A percentile compares a stretch with the other conserved stretches of the same genome.
phyloP scores from a whole-genome alignment of 371 early-diverging fungal genomes.

The Chytridiales sp. region DNA sequence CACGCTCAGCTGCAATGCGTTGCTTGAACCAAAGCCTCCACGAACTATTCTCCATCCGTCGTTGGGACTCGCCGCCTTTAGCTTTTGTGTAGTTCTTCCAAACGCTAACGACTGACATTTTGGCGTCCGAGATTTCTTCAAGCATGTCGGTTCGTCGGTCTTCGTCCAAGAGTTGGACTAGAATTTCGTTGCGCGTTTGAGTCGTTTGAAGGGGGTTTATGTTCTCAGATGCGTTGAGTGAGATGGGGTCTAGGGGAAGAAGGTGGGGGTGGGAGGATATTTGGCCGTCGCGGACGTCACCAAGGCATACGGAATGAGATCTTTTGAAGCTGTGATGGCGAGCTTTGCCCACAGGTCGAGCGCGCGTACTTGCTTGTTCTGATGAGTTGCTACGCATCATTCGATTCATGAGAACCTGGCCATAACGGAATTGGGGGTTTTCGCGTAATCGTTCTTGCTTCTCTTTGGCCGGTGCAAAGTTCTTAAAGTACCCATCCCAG shows the following conservation, averaged over 20 bases:
- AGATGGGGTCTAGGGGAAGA: neutral
- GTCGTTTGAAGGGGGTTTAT: conserved; percentile 10
- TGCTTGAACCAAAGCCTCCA: conserved; percentile 52
- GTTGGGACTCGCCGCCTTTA: conserved; percentile 20
- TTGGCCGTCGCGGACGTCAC: conserved; percentile 21
- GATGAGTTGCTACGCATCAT: no score
- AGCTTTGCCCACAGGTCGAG: conserved; percentile 21
- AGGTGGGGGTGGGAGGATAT: conserved; percentile 20
- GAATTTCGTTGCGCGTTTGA: conserved; percentile 31
- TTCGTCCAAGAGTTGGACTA: conserved; percentile 30
- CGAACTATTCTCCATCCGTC: conserved; percentile 40
- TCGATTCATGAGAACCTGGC: conserved; percentile 37
- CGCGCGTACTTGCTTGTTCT: no score
- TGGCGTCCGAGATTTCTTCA: conserved; percentile 37
- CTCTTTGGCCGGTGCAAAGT: conserved; percentile 44
- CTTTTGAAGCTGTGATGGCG: conserved; percentile 10
- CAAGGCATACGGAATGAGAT: neutral
- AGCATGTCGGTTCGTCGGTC: conserved; percentile 34
- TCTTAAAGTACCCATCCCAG: conserved; percentile 71
- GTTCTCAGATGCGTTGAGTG: conserved; percentile 8
- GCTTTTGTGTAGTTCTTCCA: conserved; percentile 42
- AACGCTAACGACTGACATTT: no score
- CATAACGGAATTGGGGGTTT: conserved; percentile 44
- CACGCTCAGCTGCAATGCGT: conserved; percentile 24
- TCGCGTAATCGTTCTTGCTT: conserved; percentile 44